Evolutionary conservation across 2,329 filamentous ascomycete genomes (phyloP), one percentile per base, ranked within the genome.

Genomic region (Colletotrichum sp.): DNA sequence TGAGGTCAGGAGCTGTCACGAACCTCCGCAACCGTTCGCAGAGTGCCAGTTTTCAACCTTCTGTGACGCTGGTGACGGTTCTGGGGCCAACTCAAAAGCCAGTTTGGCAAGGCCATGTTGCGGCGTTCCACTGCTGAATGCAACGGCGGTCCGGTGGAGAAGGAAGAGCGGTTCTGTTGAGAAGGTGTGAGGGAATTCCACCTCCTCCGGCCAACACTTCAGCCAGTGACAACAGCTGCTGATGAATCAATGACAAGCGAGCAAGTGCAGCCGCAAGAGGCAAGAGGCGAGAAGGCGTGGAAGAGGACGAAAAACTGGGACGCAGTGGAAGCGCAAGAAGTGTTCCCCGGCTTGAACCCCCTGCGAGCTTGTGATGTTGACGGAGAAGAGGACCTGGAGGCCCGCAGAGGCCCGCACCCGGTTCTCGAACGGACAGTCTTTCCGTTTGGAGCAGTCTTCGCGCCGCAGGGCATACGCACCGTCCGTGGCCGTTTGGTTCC

Each of bases 101-200:
- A 48, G 36, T 48, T 5, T 60, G 36, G 70, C 69, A 30, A 39
- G 57, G 52, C 44, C 57, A 39, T 59, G 64, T 16, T 68, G 59
- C 57, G 32, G 63, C 36, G 68, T 68, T 57, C 69, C 63, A 68
- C 69, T 34, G 63, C 16, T 25, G 22, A 65, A 65, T 64, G 64
- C 44, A 32, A 57, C 64, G 44, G 44, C 27, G 28, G 48, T 36
- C 15, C 64, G 70, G 70, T 75, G 73, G 73, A 59, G 73, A 39
- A 64, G 30, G 34, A 36, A 44, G 39, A 44, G 39, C 39, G 34
- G 57, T 68, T 57, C 44, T 32, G 68, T 55, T 68, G 73, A 75
- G 48, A n/a, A 44, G 73, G 73, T 75, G 73, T 75, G 73, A 75
- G 73, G 73, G 63, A 75, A 65, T 72, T 73, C 72, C 67, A 22